Evolutionary conservation across 495 filamentous ascomycete genomes (phyloP), one percentile per base, ranked within the genome.

Genomic region (Xylaria scruposa): DNA sequence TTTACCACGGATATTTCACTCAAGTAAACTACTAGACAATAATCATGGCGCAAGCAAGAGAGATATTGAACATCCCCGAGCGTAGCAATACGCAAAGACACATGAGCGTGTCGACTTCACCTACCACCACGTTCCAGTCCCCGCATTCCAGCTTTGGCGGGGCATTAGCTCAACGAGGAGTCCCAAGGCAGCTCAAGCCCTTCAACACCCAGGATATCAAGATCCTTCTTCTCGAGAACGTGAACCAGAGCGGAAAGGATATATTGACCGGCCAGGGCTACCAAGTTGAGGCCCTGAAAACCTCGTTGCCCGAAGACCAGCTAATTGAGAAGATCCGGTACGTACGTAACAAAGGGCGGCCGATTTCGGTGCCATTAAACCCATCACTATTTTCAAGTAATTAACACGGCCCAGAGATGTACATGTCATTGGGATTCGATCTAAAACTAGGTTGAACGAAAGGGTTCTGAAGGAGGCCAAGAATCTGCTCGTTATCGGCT

Each of bases 371-470:
- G 42, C 42, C 40, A 5, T 59, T 21, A 42, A 73, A 58, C 70
- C 63, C 71, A 63, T 69, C 47, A 59, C 46, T 38, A 21, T 21
- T 59, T 66, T 61, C 74, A 71, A 36, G 69, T 29, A 21, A 47
- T 71, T 65, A 47, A 72, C 62, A 42, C 38, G 29, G 33, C 10
- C 24, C 68, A 97, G 94, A 47, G 93, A 97, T 83, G 93, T 97
- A 47, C 97, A 98, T 78, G 97, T 97, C 77, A 96, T 99, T 79
- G 97, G 97, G 71, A 98, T 98, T 73, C 93, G 97, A 72, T 98
- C 97, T 36, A 98, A 99, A 85, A 99, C 97, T 24, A 97, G 94
- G 83, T 88, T 99, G 73, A 94, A 91, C 15, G 91, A 91, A 64
- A 91, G 90, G 72, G 93, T 99, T 44, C 83, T 99, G 67, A 88